A percentile compares a stretch with the other conserved stretches of the same genome.
These are phyloP conservation scores for Silene vulgaris DNA, from an alignment of 179 eudicot genomes.

Conservation along the genomic window DNA sequence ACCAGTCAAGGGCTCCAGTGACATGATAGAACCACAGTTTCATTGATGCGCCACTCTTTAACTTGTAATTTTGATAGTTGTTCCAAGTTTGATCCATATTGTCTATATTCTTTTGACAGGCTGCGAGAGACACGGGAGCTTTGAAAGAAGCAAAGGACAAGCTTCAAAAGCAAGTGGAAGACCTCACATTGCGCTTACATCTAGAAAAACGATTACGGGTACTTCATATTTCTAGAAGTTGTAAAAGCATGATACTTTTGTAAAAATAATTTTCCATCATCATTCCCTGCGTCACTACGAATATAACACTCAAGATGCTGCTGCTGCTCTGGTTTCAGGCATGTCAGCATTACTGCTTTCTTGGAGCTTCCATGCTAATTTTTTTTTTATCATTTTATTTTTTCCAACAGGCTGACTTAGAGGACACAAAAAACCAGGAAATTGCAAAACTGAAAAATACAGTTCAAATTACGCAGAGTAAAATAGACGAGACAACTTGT, in stretches of 20 bases:
- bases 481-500: conserved; percentile 65
- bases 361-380: conserved; percentile 1
- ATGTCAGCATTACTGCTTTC: background rate
- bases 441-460: conserved; percentile 56
- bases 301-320: too few relatives aligned
- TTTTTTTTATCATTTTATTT: conserved; percentile 6
- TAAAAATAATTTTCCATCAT: too few relatives aligned
- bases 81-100: conserved; percentile 1
- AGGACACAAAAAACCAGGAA: conserved; percentile 85
- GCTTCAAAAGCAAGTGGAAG: conserved; percentile 91
- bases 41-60: conserved; percentile 2
- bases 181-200: conserved; percentile 88
- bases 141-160: conserved; percentile 96
- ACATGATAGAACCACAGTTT: conserved; percentile 8
- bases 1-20: background rate
- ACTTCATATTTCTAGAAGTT: conserved; percentile 25
- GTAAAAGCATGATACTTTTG: background rate
- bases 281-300: too few relatives aligned
- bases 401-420: conserved; percentile 67
- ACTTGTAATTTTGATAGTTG: background rate
- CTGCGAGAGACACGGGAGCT: conserved; percentile 95
- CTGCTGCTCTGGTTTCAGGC: conserved; percentile 1
- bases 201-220: conserved; percentile 93
- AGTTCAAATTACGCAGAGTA: conserved; percentile 57
- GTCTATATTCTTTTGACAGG: conserved; percentile 39